Base-by-base conservation (phyloP, 768 basidiomycete species). In the Lentinula sp. region DNA sequence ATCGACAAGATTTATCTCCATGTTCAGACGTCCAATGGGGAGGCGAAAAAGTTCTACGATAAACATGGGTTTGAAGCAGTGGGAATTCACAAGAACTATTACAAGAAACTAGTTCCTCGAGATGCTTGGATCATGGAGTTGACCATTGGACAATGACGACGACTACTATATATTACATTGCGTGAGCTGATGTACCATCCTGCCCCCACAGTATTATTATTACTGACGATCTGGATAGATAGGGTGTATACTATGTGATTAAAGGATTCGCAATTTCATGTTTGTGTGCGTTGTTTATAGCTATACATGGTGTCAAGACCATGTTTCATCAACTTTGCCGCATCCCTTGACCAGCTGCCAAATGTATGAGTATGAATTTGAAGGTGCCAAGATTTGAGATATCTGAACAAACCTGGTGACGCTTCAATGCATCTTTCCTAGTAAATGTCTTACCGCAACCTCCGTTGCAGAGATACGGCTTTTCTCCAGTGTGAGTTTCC, bases 101-200 rank as follows among this genome's bases (percentile, higher is more conserved):
- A 95, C 83, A 93, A 92, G 75, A 95, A 92, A 72, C 91, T 95
- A 61, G 77, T 73, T 33, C 93, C 93, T 28, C 84, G 83, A 64
- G 89, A 88, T 68, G 93, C 93, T 20, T 95, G 93, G 93, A 78
- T 95, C 62, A 79, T 95, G 56, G 90, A 95, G 74, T 85, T 82
- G 70, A 70, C 68, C 28, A 56, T 56, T 60, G 62, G 62, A 69
- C 67, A 72, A 62, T 67, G 63, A 62, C 61, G 58, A 20, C 37
- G 42, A 33, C 36, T 43, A 49, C 35, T 60, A 33, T 53, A 55
- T 57, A 36, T 35, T 54, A 61, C 46, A 61, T 28, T 28, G 50
- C 37, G 42, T 60, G 49, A 52, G 58, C 23, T 49, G 23, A 28
- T 23, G 45, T 6, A 32, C 35, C 8, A 1, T 20, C 10, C 18